phyloP scores from a whole-genome alignment of 208 protist species.

The Strigomonas galati region DNA sequence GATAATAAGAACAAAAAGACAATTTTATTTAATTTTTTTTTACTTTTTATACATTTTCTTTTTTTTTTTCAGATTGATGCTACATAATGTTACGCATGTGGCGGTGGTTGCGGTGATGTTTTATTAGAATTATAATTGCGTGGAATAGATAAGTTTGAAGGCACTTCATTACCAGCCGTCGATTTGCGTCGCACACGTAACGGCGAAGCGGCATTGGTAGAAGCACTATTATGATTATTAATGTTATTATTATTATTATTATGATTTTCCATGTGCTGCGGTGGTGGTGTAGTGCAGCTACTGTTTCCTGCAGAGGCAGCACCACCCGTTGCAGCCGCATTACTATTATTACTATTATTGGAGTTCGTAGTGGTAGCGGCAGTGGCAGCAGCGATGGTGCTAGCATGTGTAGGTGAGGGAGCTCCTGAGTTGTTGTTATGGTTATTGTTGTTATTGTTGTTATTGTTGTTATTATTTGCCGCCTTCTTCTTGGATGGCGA shows the following conservation, averaged over 20 bases:
- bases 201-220: not conserved
- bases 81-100: not conserved
- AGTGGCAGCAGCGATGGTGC: too few relatives aligned
- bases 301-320: too few relatives aligned
- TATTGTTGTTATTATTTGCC: slow-evolving; percentile 5
- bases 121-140: too few relatives aligned
- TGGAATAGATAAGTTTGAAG: too few relatives aligned
- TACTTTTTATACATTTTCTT: slow-evolving; percentile 7
- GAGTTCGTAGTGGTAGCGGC: not conserved
- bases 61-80: slow-evolving; percentile 2
- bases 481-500: not conserved
- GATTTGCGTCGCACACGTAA: not conserved
- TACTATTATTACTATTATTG: not conserved
- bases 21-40: slow-evolving; percentile 1
- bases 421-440: too few relatives aligned
- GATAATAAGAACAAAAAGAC: too few relatives aligned
- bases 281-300: too few relatives aligned
- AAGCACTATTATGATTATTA: not conserved
- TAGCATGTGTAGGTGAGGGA: too few relatives aligned
- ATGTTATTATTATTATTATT: slow-evolving; percentile 11
- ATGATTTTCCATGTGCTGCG: too few relatives aligned
- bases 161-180: too few relatives aligned
- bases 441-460: too few relatives aligned
- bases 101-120: not conserved
- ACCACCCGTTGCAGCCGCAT: not conserved